phyloP scores from a whole-genome alignment of 2,329 filamentous ascomycete species.

The Penicillium rolfsii region DNA sequence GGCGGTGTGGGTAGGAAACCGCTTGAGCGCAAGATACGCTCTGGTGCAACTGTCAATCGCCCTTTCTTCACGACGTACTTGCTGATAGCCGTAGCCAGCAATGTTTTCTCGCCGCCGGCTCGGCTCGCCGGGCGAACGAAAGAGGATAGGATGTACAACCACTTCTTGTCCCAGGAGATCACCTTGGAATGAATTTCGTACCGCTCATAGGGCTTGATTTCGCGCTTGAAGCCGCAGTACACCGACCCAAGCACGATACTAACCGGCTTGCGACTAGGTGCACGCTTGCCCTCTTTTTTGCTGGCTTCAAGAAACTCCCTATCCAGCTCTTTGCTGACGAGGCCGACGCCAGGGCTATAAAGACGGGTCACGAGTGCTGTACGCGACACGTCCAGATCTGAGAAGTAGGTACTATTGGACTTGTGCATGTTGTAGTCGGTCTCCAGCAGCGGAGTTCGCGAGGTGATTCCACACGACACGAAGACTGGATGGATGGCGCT shows the following conservation, averaged over 20 bases:
- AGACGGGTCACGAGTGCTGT: constrained; percentile 77
- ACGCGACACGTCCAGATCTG: constrained; percentile 81
- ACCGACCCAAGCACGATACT: constrained; percentile 73
- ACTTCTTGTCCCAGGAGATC: constrained; percentile 78
- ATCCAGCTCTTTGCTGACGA: constrained; percentile 57
- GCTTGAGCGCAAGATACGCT: constrained; percentile 70
- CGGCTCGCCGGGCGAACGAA: constrained; percentile 61
- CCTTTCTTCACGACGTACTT: constrained; percentile 86
- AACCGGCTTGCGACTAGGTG: constrained; percentile 55
- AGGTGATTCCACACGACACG: constrained; percentile 67
- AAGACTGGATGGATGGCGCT: constrained; percentile 66
- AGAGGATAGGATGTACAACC: constrained; percentile 75
- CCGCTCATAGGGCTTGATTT: constrained; percentile 69
- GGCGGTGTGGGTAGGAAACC: constrained; percentile 75
- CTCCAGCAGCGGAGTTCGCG: constrained; percentile 71
- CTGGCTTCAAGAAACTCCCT: constrained; percentile 54
- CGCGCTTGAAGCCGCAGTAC: constrained; percentile 71
- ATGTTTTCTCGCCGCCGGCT: constrained; percentile 60
- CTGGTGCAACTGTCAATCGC: constrained; percentile 80
- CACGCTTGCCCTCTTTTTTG: constrained; percentile 56
- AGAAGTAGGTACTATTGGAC: constrained; percentile 82
- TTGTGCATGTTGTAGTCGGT: constrained; percentile 88
- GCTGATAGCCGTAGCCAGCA: constrained; percentile 72
- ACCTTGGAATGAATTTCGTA: constrained; percentile 77
- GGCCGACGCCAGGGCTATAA: constrained; percentile 60